A percentile compares a stretch with the other conserved stretches of the same genome.
phyloP scores from a whole-genome alignment of 1,284 basidiomycete species.

The Microbotryum saponariae region DNA sequence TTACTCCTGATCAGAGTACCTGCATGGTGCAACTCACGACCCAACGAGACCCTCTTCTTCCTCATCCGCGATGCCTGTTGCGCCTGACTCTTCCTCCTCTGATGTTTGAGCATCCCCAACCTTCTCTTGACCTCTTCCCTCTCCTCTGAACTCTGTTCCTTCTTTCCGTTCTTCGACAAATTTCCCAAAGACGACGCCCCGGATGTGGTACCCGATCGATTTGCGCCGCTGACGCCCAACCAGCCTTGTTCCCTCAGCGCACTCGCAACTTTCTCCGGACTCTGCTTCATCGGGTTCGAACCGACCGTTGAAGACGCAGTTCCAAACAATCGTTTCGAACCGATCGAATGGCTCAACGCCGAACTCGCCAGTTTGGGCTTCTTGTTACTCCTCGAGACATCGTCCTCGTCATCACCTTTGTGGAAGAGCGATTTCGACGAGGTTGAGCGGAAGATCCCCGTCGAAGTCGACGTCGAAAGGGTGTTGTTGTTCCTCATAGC shows the following conservation, averaged over 20 bases:
- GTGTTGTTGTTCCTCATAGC: not conserved
- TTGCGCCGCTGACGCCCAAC: not conserved
- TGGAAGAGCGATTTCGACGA: not conserved
- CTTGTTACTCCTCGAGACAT: not conserved
- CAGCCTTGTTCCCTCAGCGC: too few species aligned
- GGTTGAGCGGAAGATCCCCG: not conserved
- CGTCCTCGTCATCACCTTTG: not conserved
- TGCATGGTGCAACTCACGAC: too few species aligned
- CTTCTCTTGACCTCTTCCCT: constrained; percentile 3
- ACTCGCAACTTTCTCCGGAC: not conserved
- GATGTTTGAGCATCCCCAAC: constrained; percentile 4
- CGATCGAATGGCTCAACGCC: too few species aligned
- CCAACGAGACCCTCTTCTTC: constrained; percentile 3
- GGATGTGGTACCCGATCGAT: not conserved
- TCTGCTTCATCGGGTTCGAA: not conserved
- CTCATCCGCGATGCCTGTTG: not conserved
- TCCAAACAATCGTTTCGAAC: too few species aligned
- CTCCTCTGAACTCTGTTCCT: not conserved
- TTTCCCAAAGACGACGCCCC: not conserved
- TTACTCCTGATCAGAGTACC: too few species aligned
- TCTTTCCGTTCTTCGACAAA: not conserved
- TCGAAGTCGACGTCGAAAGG: not conserved
- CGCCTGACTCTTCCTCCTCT: constrained; percentile 6
- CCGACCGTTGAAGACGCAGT: constrained; percentile 2
- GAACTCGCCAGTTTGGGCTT: too few species aligned